These are phyloP conservation scores for Phytophthora meadii DNA, from an alignment of 352 stramenopile genomes.

Conservation along the genomic window DNA sequence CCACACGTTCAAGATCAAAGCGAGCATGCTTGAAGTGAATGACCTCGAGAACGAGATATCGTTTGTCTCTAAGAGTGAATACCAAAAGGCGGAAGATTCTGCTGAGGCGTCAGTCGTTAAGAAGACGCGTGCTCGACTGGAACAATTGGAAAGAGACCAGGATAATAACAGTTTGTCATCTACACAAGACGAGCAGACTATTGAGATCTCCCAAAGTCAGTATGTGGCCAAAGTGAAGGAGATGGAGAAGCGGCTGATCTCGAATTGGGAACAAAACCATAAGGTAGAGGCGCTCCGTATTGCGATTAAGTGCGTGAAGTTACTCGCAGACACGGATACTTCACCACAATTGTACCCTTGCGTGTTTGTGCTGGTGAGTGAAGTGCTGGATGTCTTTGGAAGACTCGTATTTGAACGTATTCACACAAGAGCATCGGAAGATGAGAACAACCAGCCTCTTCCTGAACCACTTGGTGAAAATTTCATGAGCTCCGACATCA, in stretches of 20 bases:
- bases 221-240: constrained; percentile 82
- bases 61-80: constrained; percentile 46
- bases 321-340: constrained; percentile 80
- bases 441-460: constrained; percentile 66
- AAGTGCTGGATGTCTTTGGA: constrained; percentile 89
- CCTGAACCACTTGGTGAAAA: constrained; percentile 56
- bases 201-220: constrained; percentile 86
- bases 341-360: constrained; percentile 89
- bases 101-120: constrained; percentile 56
- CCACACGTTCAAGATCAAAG: constrained; percentile 81
- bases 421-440: constrained; percentile 60
- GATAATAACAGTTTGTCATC: constrained; percentile 1
- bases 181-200: constrained; percentile 42
- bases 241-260: constrained; percentile 73
- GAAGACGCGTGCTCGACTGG: constrained; percentile 73
- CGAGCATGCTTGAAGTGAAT: constrained; percentile 79
- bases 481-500: constrained; percentile 85
- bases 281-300: constrained; percentile 91
- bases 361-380: constrained; percentile 90
- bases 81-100: constrained; percentile 41
- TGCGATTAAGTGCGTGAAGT: constrained; percentile 92
- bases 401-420: constrained; percentile 89
- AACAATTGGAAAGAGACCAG: constrained; percentile 55
- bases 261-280: constrained; percentile 84
- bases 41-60: constrained; percentile 68